Conservation (phyloP, 192 early-diverging fungal genomes). For the Umbelopsis sp. region DNA sequence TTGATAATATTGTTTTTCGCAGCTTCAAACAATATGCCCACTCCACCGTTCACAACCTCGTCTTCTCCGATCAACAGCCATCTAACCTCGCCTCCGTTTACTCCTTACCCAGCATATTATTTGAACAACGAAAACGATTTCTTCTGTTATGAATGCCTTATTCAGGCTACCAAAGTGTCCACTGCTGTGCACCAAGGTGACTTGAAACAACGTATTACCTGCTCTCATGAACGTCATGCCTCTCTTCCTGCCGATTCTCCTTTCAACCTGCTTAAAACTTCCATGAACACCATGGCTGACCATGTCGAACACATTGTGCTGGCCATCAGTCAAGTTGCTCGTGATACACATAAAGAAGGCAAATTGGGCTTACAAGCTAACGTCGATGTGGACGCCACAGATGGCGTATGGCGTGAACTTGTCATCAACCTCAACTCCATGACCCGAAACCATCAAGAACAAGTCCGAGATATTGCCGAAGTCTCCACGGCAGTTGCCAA, state of each 20-base stretch:
- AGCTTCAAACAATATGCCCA: constrained; percentile 21
- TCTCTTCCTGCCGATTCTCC: constrained; percentile 25
- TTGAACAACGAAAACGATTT: constrained; percentile 31
- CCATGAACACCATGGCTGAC: constrained; percentile 65
- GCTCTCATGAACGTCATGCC: constrained; percentile 34
- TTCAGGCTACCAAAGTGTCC: constrained; percentile 49
- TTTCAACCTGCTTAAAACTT: constrained; percentile 47
- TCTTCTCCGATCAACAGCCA: constrained; percentile 26
- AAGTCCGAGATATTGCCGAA: constrained; percentile 69
- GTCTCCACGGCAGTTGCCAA: constrained; percentile 71
- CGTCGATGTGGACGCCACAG: constrained; percentile 45
- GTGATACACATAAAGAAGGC: constrained; percentile 72
- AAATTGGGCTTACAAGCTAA: constrained; percentile 69
- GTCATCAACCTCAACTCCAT: constrained; percentile 60
- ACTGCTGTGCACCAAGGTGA: constrained; percentile 52
- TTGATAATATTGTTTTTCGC: constrained; percentile 1
- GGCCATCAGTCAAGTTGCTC: constrained; percentile 70
- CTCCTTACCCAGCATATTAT: constrained; percentile 24
- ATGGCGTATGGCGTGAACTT: constrained; percentile 61
- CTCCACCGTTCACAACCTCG: constrained; percentile 31
- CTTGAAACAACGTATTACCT: constrained; percentile 47
- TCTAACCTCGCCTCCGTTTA: constrained; percentile 24
- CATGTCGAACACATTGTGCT: constrained; percentile 57
- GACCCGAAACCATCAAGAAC: constrained; percentile 55
- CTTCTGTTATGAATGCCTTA: constrained; percentile 52